phyloP scores from a whole-genome alignment of 2,329 filamentous ascomycete genomes.

The Cryphonectria japonica region DNA sequence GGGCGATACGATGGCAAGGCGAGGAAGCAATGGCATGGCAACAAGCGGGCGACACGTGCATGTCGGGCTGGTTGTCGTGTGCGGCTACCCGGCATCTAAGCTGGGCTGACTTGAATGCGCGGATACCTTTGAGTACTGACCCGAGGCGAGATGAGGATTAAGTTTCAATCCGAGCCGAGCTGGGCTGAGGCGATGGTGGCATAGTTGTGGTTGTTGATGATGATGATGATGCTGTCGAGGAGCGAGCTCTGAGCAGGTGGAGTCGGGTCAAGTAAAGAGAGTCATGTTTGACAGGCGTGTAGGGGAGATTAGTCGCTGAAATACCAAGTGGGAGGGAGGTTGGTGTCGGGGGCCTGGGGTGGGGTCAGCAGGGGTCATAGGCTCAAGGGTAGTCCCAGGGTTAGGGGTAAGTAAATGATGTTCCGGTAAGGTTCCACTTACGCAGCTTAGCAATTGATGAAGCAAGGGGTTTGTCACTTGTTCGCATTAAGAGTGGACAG shows the following conservation, averaged over 20 bases:
- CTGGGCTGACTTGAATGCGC: background rate
- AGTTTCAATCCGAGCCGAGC: background rate
- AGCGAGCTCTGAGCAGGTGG: background rate
- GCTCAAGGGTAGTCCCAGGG: no score
- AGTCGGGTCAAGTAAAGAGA: background rate
- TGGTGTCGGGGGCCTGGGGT: background rate
- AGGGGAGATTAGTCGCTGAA: background rate
- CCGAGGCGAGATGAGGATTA: background rate
- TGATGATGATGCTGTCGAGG: background rate
- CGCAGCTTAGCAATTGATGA: no score
- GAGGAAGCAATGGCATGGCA: background rate
- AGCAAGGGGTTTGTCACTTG: no score
- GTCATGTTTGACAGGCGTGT: no score
- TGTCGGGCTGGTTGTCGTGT: background rate
- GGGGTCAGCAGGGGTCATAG: background rate
- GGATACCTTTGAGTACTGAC: slow-evolving; percentile 1
- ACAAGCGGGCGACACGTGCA: background rate
- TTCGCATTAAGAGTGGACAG: no score
- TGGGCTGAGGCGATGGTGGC: background rate
- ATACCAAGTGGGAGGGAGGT: background rate
- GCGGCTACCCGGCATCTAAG: background rate
- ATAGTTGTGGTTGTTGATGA: background rate
- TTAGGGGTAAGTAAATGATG: no score
- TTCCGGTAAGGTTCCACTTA: no score
- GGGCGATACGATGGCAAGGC: background rate